A percentile compares a stretch with the other conserved stretches of the same genome.
These are phyloP conservation scores for Coemansia sp. DNA, from an alignment of 192 early-diverging fungal genomes.

Conservation along the genomic window DNA sequence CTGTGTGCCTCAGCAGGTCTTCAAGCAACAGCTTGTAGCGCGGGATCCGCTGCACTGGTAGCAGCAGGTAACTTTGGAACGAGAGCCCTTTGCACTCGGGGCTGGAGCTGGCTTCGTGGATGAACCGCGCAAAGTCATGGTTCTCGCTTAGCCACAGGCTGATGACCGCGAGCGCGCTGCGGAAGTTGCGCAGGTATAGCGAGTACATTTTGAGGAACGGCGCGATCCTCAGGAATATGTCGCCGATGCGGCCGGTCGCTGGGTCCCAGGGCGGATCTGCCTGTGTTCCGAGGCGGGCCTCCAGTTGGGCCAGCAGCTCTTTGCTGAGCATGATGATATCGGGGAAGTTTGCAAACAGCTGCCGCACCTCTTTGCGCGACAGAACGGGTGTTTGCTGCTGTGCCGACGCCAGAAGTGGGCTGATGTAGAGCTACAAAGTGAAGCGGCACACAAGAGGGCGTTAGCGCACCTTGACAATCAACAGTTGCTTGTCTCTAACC, in stretches of 20 bases:
- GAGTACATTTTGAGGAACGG: constrained; percentile 61
- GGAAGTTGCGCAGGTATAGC: constrained; percentile 60
- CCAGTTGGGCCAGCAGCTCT: constrained; percentile 61
- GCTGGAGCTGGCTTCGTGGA: constrained; percentile 40
- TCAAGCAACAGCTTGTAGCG: constrained; percentile 58
- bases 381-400: constrained; percentile 45
- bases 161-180: constrained; percentile 50
- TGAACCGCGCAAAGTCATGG: constrained; percentile 39
- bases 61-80: constrained; percentile 59
- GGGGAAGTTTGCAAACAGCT: constrained; percentile 70
- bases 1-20: constrained; percentile 60
- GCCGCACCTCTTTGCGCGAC: constrained; percentile 60
- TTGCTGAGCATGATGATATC: constrained; percentile 65
- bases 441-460: not conserved
- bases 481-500: not conserved
- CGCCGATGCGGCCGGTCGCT: constrained; percentile 43
- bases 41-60: constrained; percentile 57
- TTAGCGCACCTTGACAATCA: too few species aligned
- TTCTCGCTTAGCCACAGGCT: constrained; percentile 39
- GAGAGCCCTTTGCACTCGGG: constrained; percentile 55
- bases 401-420: constrained; percentile 48
- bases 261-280: constrained; percentile 48
- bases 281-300: constrained; percentile 54
- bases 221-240: constrained; percentile 53
- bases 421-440: constrained; percentile 46